Base-by-base conservation (phyloP, 345 rosid genomes). In the Moringa oleifera region DNA sequence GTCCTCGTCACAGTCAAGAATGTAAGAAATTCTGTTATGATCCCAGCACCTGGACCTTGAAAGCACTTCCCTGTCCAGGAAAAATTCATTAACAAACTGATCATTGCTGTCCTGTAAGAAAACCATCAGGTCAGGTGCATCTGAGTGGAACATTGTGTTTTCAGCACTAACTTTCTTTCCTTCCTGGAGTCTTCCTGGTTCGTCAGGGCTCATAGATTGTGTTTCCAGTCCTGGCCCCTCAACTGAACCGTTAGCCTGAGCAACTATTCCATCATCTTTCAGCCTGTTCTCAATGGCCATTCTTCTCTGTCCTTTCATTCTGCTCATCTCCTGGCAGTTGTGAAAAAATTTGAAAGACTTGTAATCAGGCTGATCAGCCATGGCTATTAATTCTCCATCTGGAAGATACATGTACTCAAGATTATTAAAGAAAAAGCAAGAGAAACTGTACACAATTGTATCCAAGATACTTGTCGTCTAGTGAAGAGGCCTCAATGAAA, bases 121-220 rank as follows among this genome's bases (percentile, higher is more conserved):
- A 6, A 70, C 54, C 51, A 71, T 75, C 67, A 73, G 58, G 57
- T 76, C 76, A 4, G 81, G 81, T 22, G 18, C 57, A 45, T 51
- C 45, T 1, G 55, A 20, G 11, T 69, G 66, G 45, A 58, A 16
- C 18, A 23, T n/a, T 41, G 46, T 53, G 36, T 57, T 51, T 17
- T 62, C 25, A 24, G 51, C 33, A 45, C 60, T 25, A 20, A 50
- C 17, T 23, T 57, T 28, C 46, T 19, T 59, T 55, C 53, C 52
- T 53, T 58, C 62, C 18, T 33, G 20, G 20, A 23, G n/a, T 60
- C 55, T 57, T 62, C 62, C 69, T 20, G 20, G 22, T 65, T 69
- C 65, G 53, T 18, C 37, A 13, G 47, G 47, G 49, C 45, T 16
- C 0, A 19, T 9, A 62, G 17, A 24, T 23, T 37, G 13, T 41